Evolutionary conservation across 2,329 filamentous ascomycete genomes (phyloP).

Genomic region (Cytospora chrysosperma): DNA sequence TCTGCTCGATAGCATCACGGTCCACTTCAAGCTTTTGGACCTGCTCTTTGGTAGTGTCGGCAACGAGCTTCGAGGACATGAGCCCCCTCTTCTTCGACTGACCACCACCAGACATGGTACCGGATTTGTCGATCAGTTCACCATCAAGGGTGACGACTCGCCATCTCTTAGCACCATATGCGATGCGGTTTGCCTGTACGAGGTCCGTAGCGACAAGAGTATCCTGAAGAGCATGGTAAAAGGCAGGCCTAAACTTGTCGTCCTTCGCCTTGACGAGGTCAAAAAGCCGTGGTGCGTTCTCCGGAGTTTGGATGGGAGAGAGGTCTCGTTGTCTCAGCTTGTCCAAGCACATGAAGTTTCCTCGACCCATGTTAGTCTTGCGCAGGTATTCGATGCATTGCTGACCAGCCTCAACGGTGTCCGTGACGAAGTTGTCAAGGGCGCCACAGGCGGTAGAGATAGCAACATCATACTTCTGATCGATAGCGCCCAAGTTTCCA

Average conservation of each 20-base stretch:
- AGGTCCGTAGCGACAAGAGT: slow-evolving; percentile 91
- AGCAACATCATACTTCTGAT: slow-evolving; percentile 93
- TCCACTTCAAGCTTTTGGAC: slow-evolving; percentile 84
- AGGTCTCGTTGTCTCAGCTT: slow-evolving; percentile 78
- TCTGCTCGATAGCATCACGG: slow-evolving; percentile 78
- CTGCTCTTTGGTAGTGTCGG: slow-evolving; percentile 83
- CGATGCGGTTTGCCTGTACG: slow-evolving; percentile 94
- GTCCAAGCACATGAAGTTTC: slow-evolving; percentile 95
- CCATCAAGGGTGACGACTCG: slow-evolving; percentile 93
- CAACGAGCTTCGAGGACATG: slow-evolving; percentile 95
- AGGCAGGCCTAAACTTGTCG: slow-evolving; percentile 81
- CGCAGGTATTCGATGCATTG: slow-evolving; percentile 97
- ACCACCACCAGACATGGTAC: slow-evolving; percentile 98
- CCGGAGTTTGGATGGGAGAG: slow-evolving; percentile 79
- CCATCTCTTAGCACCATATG: slow-evolving; percentile 91
- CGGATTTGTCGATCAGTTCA: slow-evolving; percentile 95
- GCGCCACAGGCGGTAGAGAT: slow-evolving; percentile 93
- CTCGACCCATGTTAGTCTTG: slow-evolving; percentile 94
- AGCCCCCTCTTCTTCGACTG: slow-evolving; percentile 85
- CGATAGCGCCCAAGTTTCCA: slow-evolving; percentile 90
- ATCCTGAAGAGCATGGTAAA: slow-evolving; percentile 93
- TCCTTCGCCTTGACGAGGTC: slow-evolving; percentile 90
- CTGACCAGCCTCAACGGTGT: slow-evolving; percentile 92
- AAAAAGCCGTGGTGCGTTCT: slow-evolving; percentile 88
- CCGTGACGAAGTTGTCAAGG: slow-evolving; percentile 94